These are phyloP conservation scores for Eimeria necatrix DNA, from an alignment of 169 alveolate species.

Conservation along the genomic window DNA sequence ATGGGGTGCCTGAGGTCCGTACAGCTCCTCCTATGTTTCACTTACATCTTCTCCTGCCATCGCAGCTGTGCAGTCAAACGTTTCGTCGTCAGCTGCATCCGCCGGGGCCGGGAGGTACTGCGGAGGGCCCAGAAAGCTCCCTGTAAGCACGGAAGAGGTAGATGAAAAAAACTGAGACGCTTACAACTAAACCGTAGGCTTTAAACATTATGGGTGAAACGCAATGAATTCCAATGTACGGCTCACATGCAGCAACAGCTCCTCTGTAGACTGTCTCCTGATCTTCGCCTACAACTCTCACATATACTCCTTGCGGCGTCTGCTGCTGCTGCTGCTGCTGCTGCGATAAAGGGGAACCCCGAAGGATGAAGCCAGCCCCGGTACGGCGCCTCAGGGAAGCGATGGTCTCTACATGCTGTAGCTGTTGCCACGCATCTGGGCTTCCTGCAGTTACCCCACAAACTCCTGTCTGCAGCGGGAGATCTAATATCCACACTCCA, in stretches of 20 bases:
- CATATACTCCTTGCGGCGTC: slow-evolving; percentile 44
- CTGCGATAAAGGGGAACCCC: slow-evolving; percentile 52
- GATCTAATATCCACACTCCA: slow-evolving; percentile 56
- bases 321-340: slow-evolving; percentile 67
- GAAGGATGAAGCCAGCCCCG: slow-evolving; percentile 69
- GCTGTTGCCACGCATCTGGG: slow-evolving; percentile 75
- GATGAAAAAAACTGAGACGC: background rate
- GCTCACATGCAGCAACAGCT: slow-evolving; percentile 72
- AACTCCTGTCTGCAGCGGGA: slow-evolving; percentile 68
- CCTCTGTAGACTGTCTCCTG: slow-evolving; percentile 72
- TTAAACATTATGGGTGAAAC: background rate
- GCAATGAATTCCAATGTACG: background rate
- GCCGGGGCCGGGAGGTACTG: slow-evolving; percentile 75
- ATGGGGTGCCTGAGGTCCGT: background rate
- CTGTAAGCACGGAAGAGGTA: background rate
- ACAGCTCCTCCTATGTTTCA: background rate
- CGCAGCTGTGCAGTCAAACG: slow-evolving; percentile 70
- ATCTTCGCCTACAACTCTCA: slow-evolving; percentile 69
- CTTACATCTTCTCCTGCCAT: slow-evolving; percentile 74
- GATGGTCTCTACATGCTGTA: slow-evolving; percentile 57
- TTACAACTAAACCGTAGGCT: no score
- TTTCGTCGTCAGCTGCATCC: slow-evolving; percentile 73
- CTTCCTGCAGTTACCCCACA: slow-evolving; percentile 73
- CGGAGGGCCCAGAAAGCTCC: slow-evolving; percentile 56
- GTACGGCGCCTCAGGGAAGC: slow-evolving; percentile 71